Percentiles rank a stretch among this genome's conserved stretches.
Conservation (phyloP, 2,329 filamentous ascomycete genomes). For the Rasamsonia emersonii region DNA sequence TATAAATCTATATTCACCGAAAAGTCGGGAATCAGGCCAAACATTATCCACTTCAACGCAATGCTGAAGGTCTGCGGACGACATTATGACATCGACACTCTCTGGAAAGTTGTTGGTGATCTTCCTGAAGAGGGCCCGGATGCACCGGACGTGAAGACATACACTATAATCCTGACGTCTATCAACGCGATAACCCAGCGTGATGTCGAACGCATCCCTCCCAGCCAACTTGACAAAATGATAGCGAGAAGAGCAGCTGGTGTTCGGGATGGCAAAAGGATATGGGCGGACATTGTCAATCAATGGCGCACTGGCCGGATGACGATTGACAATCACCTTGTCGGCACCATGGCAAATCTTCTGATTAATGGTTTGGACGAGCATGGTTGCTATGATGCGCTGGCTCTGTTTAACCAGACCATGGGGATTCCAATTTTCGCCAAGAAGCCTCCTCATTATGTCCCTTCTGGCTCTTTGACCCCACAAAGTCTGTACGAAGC, state of each 20-base stretch:
- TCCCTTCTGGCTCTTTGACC: constrained; percentile 1
- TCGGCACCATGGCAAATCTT: constrained; percentile 71
- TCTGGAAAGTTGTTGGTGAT: constrained; percentile 69
- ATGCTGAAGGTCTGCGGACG: constrained; percentile 73
- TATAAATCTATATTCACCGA: constrained; percentile 66
- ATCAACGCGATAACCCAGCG: constrained; percentile 46
- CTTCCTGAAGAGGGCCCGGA: constrained; percentile 56
- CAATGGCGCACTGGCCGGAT: constrained; percentile 67
- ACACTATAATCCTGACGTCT: constrained; percentile 73
- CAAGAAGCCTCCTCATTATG: constrained; percentile 14
- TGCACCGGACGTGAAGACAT: constrained; percentile 64
- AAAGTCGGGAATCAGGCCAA: constrained; percentile 57
- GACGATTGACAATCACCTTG: constrained; percentile 66
- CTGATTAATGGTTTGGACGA: constrained; percentile 56
- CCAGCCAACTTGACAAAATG: constrained; percentile 20
- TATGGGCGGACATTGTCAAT: constrained; percentile 75
- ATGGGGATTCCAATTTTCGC: constrained; percentile 56
- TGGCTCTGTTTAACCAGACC: constrained; percentile 70
- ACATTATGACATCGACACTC: constrained; percentile 64
- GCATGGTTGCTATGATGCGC: constrained; percentile 60
- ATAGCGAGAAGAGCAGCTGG: constrained; percentile 25
- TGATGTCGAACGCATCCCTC: constrained; percentile 21
- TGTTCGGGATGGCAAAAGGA: constrained; percentile 57
- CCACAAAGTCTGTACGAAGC: constrained; percentile 6
- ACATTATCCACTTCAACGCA: constrained; percentile 78